Base-by-base conservation (phyloP, 352 stramenopile species). In the Plasmopara viticola region DNA sequence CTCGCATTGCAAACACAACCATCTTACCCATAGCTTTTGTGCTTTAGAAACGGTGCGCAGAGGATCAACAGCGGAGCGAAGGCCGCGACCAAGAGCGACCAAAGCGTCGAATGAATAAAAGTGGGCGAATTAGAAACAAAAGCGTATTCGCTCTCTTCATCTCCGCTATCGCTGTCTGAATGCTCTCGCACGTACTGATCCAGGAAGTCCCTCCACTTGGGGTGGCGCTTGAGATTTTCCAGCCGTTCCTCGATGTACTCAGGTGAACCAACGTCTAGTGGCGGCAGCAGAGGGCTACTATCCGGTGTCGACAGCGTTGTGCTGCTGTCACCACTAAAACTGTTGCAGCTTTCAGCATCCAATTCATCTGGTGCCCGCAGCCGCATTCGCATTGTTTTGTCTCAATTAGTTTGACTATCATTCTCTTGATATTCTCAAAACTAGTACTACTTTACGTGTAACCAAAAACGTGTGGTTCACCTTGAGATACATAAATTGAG, bases 161-260 rank as follows among this genome's bases (percentile, higher is more conserved):
- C 48, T 15, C 87, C 61, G 18, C 58, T 74, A 28, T 71, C 56
- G 35, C 68, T 74, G 53, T 68, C 61, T 33, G 77, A 58, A 47
- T 83, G 65, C 9, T 70, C 63, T 31, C 70, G 41, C 35, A 93
- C 83, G 58, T 90, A 93, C 43, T 87, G 66, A 57, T 93, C 79
- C 42, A 93, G 58, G 41, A 69, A 93, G 47, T 75, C 43, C 17
- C 39, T 53, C 74, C 74, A 89, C 20, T 68, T 74, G 7, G 68
- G 76, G 35, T 72, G 77, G 40, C 78, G 72, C 66, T 93, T 93
- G 62, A 93, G 75, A 69, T 93, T 93, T 54, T 93, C 83, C 48
- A 93, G 66, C 13, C 83, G 78, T 60, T 93, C 72, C 45, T 88
- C 80, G 33, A 93, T 93, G 62, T 86, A 85, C 46, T 93, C 83